These are phyloP conservation scores for Spathaspora sp. DNA, from an alignment of 1,139 yeast genomes.

Conservation along the genomic window DNA sequence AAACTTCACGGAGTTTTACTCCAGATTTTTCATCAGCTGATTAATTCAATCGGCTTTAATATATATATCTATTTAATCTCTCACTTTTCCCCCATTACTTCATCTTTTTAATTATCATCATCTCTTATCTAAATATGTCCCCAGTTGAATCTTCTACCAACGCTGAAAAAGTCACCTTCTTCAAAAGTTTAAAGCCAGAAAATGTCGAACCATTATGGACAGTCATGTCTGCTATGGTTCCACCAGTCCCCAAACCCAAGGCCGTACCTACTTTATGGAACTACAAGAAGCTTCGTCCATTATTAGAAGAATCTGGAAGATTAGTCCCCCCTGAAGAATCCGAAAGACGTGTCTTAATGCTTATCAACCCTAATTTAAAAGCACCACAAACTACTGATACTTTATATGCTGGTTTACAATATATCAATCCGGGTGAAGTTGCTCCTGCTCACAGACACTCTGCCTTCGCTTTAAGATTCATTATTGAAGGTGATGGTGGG, in stretches of 20 bases:
- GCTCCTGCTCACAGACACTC: constrained; percentile 22
- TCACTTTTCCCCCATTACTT: neutral
- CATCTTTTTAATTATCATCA: neutral
- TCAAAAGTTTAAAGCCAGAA: constrained; percentile 14
- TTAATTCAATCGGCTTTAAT: neutral
- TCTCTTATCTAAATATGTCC: constrained; percentile 3
- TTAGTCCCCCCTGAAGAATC: constrained; percentile 19
- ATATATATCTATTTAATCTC: neutral
- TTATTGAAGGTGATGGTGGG: constrained; percentile 21
- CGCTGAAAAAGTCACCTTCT: constrained; percentile 11
- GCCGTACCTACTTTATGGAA: constrained; percentile 20
- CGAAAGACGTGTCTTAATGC: constrained; percentile 22
- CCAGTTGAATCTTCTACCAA: constrained; percentile 4
- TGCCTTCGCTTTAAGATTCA: constrained; percentile 21
- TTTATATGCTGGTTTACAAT: constrained; percentile 22
- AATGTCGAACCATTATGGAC: constrained; percentile 23
- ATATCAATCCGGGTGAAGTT: constrained; percentile 21
- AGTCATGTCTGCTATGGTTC: constrained; percentile 23
- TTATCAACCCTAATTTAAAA: constrained; percentile 18
- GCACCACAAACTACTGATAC: constrained; percentile 25
- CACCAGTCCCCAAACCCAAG: constrained; percentile 20
- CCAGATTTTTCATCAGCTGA: constrained; percentile 1
- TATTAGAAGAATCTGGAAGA: constrained; percentile 18
- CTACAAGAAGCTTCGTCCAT: constrained; percentile 17
- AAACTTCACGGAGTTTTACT: neutral